Conservation (phyloP, 225 moss, liverwort and hornwort species). For the Rhytidiadelphus loreus region DNA sequence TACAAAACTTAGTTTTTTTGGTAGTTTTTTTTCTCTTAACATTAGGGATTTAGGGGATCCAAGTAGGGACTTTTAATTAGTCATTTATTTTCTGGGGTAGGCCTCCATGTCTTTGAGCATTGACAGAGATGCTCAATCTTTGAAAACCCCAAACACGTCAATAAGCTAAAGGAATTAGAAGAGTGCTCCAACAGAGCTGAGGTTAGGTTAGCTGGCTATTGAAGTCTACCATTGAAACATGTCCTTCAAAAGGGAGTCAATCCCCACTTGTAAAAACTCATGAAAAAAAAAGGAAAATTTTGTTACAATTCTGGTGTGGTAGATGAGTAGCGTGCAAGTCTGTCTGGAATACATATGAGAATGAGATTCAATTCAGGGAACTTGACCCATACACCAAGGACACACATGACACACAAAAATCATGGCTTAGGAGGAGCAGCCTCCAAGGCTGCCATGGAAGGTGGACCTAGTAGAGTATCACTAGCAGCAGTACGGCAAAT, state of each 20-base stretch:
- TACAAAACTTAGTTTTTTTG: background rate
- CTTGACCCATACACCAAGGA: background rate
- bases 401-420: background rate
- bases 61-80: background rate
- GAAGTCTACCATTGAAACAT: background rate
- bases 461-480: too few species aligned
- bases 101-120: background rate
- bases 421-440: background rate
- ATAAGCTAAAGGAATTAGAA: background rate
- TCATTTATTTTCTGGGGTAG: background rate
- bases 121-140: background rate
- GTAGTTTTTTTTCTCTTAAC: too few species aligned
- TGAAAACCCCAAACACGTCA: background rate
- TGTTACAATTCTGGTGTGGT: background rate
- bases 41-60: background rate
- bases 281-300: background rate
- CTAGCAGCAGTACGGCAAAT: accelerated
- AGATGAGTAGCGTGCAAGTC: background rate
- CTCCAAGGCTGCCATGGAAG: too few species aligned
- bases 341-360: background rate
- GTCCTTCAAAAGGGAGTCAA: background rate
- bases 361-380: background rate
- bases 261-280: background rate
- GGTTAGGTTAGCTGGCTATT: background rate
- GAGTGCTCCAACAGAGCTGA: background rate